Evolutionary conservation across 495 filamentous ascomycete genomes (phyloP), one percentile per base, ranked within the genome.

Genomic region (Xylaria bambusicola): DNA sequence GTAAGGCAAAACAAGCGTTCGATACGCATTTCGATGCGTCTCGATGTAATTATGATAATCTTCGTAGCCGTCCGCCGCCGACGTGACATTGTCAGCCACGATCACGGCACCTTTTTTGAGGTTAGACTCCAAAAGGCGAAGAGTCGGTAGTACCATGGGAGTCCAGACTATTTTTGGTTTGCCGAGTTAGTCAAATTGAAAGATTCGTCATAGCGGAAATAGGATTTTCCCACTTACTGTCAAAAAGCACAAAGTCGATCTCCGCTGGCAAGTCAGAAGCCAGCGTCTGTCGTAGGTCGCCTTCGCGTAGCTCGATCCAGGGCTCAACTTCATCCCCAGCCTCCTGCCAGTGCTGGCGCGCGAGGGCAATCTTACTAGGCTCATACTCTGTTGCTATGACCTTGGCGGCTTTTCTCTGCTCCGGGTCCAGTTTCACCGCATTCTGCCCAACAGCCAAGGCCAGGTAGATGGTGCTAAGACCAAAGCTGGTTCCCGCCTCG

Each of bases 391-490:
- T 84, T 12, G 77, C 82, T 52, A 84, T 77, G 0, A 84, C 81
- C 29, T 67, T 73, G 5, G 76, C 80, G 17, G 21, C 21, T 18
- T 48, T 36, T 27, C 31, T 57, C 13, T 26, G 35, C 17, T 64
- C 53, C 26, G 47, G 46, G 12, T 13, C 40, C n/a, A 56, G 23
- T 10, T 27, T 47, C 18, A 18, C 18, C 2, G 44, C 71, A 27
- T 76, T 80, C 45, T 75, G 67, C 0, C 69, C 73, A 13, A 84
- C 77, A 1, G 82, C 84, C 1, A 86, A 66, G 0, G 81, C 81
- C 18, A 86, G 76, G 51, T 86, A 85, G 57, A 86, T 86, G 0
- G 82, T 85, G 49, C 77, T 81, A 2, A 86, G 82, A 12, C 84
- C 83, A 53, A 79, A 86, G 49, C 77, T 81, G 5, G 84, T 86